These are phyloP conservation scores for Nannochloris sp. DNA, from an alignment of 139 green algal genomes.

Conservation along the genomic window DNA sequence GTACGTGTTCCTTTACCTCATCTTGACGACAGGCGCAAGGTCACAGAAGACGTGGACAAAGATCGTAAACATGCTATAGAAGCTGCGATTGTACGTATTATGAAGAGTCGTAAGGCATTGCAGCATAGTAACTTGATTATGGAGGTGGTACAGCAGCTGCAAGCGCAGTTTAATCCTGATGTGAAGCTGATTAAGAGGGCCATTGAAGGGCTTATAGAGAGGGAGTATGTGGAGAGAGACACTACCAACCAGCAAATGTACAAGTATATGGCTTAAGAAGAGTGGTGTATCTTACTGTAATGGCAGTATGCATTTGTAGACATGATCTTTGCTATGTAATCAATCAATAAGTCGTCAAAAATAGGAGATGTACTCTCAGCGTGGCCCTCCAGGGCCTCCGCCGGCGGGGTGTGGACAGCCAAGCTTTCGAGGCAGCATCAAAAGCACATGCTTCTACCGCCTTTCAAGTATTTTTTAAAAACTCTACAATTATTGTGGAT, in stretches of 20 bases:
- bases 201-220: slow-evolving; percentile 92
- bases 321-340: too few relatives aligned
- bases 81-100: slow-evolving; percentile 45
- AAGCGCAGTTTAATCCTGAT: slow-evolving; percentile 94
- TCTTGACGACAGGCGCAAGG: slow-evolving; percentile 85
- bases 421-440: too few relatives aligned
- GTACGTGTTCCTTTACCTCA: slow-evolving; percentile 86
- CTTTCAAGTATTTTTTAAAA: too few relatives aligned
- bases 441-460: too few relatives aligned
- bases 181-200: slow-evolving; percentile 95
- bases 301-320: too few relatives aligned
- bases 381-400: too few relatives aligned
- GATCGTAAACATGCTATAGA: slow-evolving; percentile 59
- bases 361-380: too few relatives aligned
- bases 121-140: slow-evolving; percentile 82
- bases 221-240: slow-evolving; percentile 93
- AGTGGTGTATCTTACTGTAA: background rate
- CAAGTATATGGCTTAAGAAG: slow-evolving; percentile 18
- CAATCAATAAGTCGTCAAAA: too few relatives aligned
- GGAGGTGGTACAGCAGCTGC: slow-evolving; percentile 94
- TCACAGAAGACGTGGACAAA: slow-evolving; percentile 90
- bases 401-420: too few relatives aligned
- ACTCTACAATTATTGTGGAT: too few relatives aligned
- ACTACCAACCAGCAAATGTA: slow-evolving; percentile 18
- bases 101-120: slow-evolving; percentile 59